Percentiles rank a stretch among this genome's conserved stretches.
phyloP scores from a whole-genome alignment of 495 filamentous ascomycete genomes.

The Penicillium salamii region DNA sequence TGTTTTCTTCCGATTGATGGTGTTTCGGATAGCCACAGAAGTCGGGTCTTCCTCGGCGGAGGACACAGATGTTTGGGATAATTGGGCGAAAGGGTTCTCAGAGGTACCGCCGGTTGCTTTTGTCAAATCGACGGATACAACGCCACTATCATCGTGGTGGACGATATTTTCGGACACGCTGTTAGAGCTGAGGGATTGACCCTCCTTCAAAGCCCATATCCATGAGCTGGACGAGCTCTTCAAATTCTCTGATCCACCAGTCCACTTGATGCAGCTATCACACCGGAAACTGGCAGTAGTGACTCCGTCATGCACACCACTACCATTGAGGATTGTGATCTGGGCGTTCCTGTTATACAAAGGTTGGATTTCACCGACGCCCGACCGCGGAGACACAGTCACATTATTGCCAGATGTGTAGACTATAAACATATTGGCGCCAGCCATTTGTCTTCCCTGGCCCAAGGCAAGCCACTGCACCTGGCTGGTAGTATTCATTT shows the following conservation, averaged over 20 bases:
- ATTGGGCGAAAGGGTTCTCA: conserved; percentile 57
- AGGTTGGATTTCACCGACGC: conserved; percentile 53
- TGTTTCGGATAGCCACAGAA: not conserved
- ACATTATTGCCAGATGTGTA: conserved; percentile 60
- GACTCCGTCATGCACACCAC: conserved; percentile 47
- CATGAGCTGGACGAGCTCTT: conserved; percentile 48
- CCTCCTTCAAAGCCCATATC: conserved; percentile 64
- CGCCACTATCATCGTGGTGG: conserved; percentile 51
- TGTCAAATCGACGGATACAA: conserved; percentile 12
- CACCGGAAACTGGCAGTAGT: conserved; percentile 66
- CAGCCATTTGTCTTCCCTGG: conserved; percentile 59
- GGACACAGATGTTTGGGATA: not conserved
- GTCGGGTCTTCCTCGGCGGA: not conserved
- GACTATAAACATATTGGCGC: conserved; percentile 66
- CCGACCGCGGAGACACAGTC: conserved; percentile 63
- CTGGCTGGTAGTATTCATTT: conserved; percentile 57
- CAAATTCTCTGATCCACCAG: conserved; percentile 45
- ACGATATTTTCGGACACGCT: conserved; percentile 45
- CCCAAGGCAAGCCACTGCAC: conserved; percentile 66
- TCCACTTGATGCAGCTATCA: conserved; percentile 57
- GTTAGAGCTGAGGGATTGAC: conserved; percentile 54
- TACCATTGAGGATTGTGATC: conserved; percentile 58
- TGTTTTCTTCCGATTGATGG: conserved; percentile 20
- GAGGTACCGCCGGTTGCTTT: conserved; percentile 33
- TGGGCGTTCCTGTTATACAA: conserved; percentile 45